Percentiles rank a stretch among this genome's conserved stretches.
phyloP scores from a whole-genome alignment of 768 basidiomycete genomes.

The Plicaturopsis crispa region DNA sequence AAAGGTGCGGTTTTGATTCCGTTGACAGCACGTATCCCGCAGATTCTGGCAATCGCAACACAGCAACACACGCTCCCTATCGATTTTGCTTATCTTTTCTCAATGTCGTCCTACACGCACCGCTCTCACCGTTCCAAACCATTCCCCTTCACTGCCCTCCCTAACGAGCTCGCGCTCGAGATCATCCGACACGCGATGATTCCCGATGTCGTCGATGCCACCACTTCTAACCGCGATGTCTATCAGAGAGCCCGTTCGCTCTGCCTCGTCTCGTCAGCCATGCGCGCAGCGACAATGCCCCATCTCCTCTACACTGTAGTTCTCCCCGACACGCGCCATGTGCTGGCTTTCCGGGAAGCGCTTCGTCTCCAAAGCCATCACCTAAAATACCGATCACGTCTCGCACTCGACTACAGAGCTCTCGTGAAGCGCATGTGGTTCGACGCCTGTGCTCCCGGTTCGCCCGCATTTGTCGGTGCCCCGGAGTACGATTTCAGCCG shows the following conservation, averaged over 20 bases:
- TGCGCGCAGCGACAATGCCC: conserved; percentile 28
- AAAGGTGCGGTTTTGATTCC: too few species aligned
- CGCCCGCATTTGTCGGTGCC: conserved; percentile 16
- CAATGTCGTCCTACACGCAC: too few species aligned
- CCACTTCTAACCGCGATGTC: conserved; percentile 4
- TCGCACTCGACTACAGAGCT: conserved; percentile 23
- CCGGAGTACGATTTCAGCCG: conserved; percentile 13
- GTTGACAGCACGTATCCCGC: too few species aligned
- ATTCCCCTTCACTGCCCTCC: conserved; percentile 19
- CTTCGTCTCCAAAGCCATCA: conserved; percentile 19
- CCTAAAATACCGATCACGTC: conserved; percentile 8
- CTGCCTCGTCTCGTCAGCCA: conserved; percentile 23
- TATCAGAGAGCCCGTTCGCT: conserved; percentile 22
- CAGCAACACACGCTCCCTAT: too few species aligned
- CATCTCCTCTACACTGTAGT: conserved; percentile 31
- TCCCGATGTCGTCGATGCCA: conserved; percentile 12
- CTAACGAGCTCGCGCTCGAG: conserved; percentile 27
- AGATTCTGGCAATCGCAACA: too few species aligned
- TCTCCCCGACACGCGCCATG: conserved; percentile 18
- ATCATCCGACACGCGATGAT: conserved; percentile 24
- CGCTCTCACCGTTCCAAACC: too few species aligned
- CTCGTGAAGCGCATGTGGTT: conserved; percentile 28
- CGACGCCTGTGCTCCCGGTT: conserved; percentile 21
- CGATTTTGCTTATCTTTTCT: too few species aligned
- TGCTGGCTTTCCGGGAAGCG: conserved; percentile 24